phyloP scores from a whole-genome alignment of 2,329 filamentous ascomycete species.

The Pyricularia sp. region DNA sequence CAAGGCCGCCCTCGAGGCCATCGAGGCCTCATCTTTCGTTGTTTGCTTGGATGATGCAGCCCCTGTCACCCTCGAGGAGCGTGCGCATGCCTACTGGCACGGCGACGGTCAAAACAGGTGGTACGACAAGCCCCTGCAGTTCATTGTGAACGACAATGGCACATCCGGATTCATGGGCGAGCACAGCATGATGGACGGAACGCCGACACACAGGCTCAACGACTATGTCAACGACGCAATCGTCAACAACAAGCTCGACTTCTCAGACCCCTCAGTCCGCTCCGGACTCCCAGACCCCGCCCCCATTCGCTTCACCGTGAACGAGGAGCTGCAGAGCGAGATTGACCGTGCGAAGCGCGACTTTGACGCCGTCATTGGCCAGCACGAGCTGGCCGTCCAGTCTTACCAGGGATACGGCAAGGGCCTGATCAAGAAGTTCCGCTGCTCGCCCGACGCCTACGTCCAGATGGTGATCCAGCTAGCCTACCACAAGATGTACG shows the following conservation, averaged over 20 bases:
- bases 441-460: slow-evolving; percentile 93
- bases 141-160: slow-evolving; percentile 97
- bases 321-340: slow-evolving; percentile 62
- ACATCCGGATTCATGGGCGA: slow-evolving; percentile 97
- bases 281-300: slow-evolving; percentile 76
- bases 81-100: slow-evolving; percentile 95
- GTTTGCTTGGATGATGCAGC: slow-evolving; percentile 88
- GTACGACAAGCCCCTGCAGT: slow-evolving; percentile 97
- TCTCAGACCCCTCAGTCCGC: slow-evolving; percentile 67
- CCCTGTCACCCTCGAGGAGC: slow-evolving; percentile 90
- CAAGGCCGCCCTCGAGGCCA: slow-evolving; percentile 63
- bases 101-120: slow-evolving; percentile 92
- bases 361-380: slow-evolving; percentile 71
- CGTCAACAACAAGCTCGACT: slow-evolving; percentile 89
- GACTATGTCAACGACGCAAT: slow-evolving; percentile 90
- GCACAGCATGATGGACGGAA: slow-evolving; percentile 99
- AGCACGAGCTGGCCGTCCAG: slow-evolving; percentile 88
- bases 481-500: slow-evolving; percentile 98
- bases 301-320: slow-evolving; percentile 69
- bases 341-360: slow-evolving; percentile 71
- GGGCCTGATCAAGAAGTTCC: slow-evolving; percentile 98
- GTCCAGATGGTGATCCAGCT: slow-evolving; percentile 98
- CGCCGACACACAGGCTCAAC: slow-evolving; percentile 91
- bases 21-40: slow-evolving; percentile 84
- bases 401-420: slow-evolving; percentile 97